phyloP scores from a whole-genome alignment of 2,329 filamentous ascomycete species.

The Aureobasidium sp. region DNA sequence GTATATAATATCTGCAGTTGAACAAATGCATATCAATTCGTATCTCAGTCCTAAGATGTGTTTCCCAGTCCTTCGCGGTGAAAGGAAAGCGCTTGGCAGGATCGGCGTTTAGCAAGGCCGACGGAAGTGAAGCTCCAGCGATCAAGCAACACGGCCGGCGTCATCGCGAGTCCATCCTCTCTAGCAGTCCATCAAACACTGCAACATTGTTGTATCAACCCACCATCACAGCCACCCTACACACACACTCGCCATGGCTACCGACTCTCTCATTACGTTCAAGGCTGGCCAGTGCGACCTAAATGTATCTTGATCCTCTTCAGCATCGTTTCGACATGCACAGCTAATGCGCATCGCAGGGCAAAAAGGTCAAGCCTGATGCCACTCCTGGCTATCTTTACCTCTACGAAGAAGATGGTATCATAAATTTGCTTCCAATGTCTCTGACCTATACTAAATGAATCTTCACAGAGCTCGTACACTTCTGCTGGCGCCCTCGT shows the following conservation, averaged over 20 bases:
- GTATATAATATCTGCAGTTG: no score
- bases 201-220: not conserved
- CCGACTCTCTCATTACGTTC: constrained; percentile 83
- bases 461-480: constrained; percentile 61
- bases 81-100: not conserved
- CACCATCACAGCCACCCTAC: not conserved
- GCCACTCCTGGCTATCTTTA: constrained; percentile 79
- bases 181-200: constrained; percentile 1
- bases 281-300: constrained; percentile 87
- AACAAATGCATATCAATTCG: not conserved
- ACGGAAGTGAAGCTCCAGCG: not conserved
- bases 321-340: not conserved
- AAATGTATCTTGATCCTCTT: constrained; percentile 51
- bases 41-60: no score
- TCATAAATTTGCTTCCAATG: constrained; percentile 15
- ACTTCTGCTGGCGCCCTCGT: constrained; percentile 95
- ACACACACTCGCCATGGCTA: constrained; percentile 55
- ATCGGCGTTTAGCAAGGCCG: not conserved
- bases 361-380: constrained; percentile 63
- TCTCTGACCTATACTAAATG: not conserved
- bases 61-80: not conserved
- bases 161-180: not conserved
- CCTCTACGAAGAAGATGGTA: constrained; percentile 84
- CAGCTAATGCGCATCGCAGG: constrained; percentile 24
- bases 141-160: not conserved